Percentiles rank a stretch among this genome's conserved stretches.
Evolutionary conservation across 2,329 filamentous ascomycete genomes (phyloP).

Genomic region (Botrytis aclada): DNA sequence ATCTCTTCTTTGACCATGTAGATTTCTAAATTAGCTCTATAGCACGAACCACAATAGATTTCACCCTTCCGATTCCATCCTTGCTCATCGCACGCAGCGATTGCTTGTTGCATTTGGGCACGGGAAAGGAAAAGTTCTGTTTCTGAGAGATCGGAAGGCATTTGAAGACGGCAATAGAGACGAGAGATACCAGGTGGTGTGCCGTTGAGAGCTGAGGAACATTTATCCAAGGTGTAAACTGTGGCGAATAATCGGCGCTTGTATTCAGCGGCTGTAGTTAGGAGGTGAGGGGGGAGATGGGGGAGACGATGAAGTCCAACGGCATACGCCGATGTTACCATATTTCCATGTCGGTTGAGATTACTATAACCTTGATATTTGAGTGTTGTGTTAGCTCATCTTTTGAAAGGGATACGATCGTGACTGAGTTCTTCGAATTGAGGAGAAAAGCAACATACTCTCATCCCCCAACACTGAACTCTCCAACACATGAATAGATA

Average conservation of each 20-base stretch:
- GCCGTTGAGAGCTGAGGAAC: constrained; percentile 30
- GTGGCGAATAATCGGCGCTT: constrained; percentile 30
- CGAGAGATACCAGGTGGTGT: constrained; percentile 31
- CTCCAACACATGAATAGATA: constrained; percentile 1
- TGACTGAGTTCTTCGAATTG: not conserved
- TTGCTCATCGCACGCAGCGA: constrained; percentile 25
- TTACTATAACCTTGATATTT: constrained; percentile 22
- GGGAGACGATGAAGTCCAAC: constrained; percentile 35
- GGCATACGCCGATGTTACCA: constrained; percentile 29
- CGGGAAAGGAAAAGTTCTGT: constrained; percentile 28
- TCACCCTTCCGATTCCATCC: constrained; percentile 33
- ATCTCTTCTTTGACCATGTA: constrained; percentile 34
- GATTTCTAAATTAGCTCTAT: constrained; percentile 22
- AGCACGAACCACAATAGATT: constrained; percentile 24
- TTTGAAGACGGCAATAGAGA: constrained; percentile 29
- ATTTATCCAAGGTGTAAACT: constrained; percentile 33
- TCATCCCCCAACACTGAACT: constrained; percentile 3
- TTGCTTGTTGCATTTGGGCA: constrained; percentile 9
- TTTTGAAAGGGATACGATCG: not conserved
- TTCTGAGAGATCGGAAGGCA: constrained; percentile 32
- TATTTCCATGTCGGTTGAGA: constrained; percentile 30
- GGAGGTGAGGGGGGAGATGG: constrained; percentile 8
- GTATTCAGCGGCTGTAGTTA: constrained; percentile 34
- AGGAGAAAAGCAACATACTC: not conserved
- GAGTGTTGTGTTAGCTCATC: not conserved